Base-by-base conservation (phyloP, 1,284 basidiomycete species). In the Apiotrichum sp. region DNA sequence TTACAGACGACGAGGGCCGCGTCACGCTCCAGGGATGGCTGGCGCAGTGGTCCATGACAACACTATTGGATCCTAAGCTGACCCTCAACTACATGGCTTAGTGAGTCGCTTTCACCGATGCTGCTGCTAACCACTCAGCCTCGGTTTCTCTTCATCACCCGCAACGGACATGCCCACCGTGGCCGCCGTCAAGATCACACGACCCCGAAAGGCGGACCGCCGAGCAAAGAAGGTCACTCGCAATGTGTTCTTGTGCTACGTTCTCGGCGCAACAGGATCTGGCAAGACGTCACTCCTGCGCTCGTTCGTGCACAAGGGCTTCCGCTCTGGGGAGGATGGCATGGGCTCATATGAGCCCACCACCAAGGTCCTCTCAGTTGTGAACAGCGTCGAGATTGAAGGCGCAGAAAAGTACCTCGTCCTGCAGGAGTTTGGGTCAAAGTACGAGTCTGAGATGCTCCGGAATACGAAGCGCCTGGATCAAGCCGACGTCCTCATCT, bases 41-140 rank as follows among this genome's bases (percentile, higher is more conserved):
- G 14, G 95, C 95, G 31, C 93, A 98, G 72, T 98, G 95, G 95
- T 96, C 92, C 71, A 97, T 98, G 93, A 96, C 93, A 1, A 98
- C 95, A 1, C 80, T 98, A 2, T 81, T 98, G 14, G 90, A 97
- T 68, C 87, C 93, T 66, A 87, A 86, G 70, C 89, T 88, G 29
- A 96, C 95, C 0, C 79, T 98, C 29, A 88, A 91, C 31, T 98
- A 97, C 73, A 86, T 98, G n/a, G 93, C 93, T 14, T 96, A 98
- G 71, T 72, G 48, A 64, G 70, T 65, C 22, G 22, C 22, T 22
- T 22, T 22, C 22, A 22, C 22, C 22, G 22, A 22, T 22, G 22
- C 22, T 22, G 22, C 22, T 22, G 22, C 22, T 22, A 22, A 22
- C 22, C 54, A 10, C 50, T 39, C n/a, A 73, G 67, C 60, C 69